These are phyloP conservation scores for Castanea mollissima DNA, from an alignment of 306 rosid genomes.

Conservation along the genomic window DNA sequence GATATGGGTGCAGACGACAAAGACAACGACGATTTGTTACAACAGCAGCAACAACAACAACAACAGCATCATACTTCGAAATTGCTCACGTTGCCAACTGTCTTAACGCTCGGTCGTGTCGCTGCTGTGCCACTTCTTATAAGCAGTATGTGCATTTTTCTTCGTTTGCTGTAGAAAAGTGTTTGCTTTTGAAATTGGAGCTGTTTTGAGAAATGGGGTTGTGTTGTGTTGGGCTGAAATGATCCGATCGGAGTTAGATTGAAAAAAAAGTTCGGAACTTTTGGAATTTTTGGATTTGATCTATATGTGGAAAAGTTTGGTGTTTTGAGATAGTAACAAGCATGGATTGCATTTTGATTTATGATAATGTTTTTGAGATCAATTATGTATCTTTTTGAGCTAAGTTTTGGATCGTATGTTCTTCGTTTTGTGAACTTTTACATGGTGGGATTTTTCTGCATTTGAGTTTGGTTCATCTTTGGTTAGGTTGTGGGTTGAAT, in stretches of 20 bases:
- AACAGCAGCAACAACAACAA: constrained; percentile 14
- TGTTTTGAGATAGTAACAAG: background rate
- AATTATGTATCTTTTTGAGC: background rate
- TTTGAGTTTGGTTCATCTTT: background rate
- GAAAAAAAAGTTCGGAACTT: background rate
- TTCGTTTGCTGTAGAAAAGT: background rate
- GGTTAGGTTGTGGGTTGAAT: background rate
- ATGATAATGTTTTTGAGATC: background rate
- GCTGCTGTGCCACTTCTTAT: constrained; percentile 87
- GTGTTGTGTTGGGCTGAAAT: background rate
- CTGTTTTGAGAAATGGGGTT: constrained; percentile 9
- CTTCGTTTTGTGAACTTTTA: background rate
- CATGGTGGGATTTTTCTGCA: background rate
- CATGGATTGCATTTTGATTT: background rate
- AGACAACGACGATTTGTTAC: constrained; percentile 21
- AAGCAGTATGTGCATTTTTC: constrained; percentile 44
- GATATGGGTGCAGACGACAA: constrained; percentile 59
- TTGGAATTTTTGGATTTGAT: background rate
- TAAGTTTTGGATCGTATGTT: background rate
- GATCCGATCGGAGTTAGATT: background rate
- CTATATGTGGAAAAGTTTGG: background rate
- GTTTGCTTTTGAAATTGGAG: background rate
- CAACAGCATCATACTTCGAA: constrained; percentile 44
- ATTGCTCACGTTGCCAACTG: constrained; percentile 85
- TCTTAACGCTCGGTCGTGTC: constrained; percentile 87